A percentile compares a stretch with the other conserved stretches of the same genome.
phyloP scores from a whole-genome alignment of 2,329 filamentous ascomycete genomes.

The Monosporascus cannonballus region DNA sequence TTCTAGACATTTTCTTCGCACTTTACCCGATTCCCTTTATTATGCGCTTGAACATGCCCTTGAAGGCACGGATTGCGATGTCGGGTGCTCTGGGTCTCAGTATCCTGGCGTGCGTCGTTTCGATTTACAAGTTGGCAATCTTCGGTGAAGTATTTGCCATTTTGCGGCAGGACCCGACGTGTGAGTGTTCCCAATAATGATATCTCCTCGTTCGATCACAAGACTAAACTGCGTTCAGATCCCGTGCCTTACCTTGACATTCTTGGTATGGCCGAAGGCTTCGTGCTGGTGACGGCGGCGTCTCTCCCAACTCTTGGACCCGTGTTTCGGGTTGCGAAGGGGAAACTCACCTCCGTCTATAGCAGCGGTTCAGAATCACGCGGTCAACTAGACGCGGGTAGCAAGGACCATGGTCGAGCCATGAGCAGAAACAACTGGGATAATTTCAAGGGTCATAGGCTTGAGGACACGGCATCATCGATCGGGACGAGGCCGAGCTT shows the following conservation, averaged over 20 bases:
- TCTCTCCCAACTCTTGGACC: constrained; percentile 16
- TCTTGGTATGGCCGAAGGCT: constrained; percentile 19
- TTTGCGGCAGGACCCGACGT: constrained; percentile 19
- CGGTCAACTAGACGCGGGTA: no score
- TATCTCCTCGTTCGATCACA: background rate
- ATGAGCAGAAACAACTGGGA: constrained; percentile 4
- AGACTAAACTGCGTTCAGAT: constrained; percentile 5
- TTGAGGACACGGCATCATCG: background rate
- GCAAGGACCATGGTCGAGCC: background rate
- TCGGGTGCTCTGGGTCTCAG: constrained; percentile 20
- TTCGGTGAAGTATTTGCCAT: constrained; percentile 18
- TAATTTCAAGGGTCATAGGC: constrained; percentile 4
- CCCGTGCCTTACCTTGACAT: constrained; percentile 21
- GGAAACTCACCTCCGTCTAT: constrained; percentile 5
- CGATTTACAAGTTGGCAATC: constrained; percentile 22
- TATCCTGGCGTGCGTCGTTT: constrained; percentile 20
- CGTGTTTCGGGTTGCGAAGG: constrained; percentile 10
- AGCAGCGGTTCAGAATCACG: background rate
- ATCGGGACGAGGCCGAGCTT: constrained; percentile 7
- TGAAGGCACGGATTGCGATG: constrained; percentile 19
- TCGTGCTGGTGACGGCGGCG: constrained; percentile 15
- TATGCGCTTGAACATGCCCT: constrained; percentile 26
- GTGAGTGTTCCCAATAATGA: constrained; percentile 15
- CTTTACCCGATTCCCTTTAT: constrained; percentile 25
- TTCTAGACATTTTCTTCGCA: constrained; percentile 26